Evolutionary conservation across 1,284 basidiomycete species (phyloP), one percentile per base, ranked within the genome.

Genomic region (Heterobasidion annosum): DNA sequence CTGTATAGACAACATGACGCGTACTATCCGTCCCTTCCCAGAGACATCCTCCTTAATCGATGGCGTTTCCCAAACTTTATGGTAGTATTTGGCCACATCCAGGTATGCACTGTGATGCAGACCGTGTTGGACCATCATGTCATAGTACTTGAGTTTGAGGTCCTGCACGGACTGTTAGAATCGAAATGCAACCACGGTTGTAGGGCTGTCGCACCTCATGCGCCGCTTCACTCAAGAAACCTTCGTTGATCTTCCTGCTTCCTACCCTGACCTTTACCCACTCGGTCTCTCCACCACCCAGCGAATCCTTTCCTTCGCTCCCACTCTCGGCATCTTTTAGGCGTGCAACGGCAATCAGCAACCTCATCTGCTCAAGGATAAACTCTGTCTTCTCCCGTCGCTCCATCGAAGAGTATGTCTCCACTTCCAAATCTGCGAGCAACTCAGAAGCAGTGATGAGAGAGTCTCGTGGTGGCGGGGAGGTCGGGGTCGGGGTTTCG

Each of bases 401-500:
- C 62, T 98, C 93, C 96, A 99, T 98, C 12, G 91, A 93, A 25
- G 94, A 97, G 67, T 98, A 99, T 2, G 97, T 99, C 73, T 99
- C 97, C 47, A 99, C 95, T 72, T 98, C 94, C 0, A 99, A 83
- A 54, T 99, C 97, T 52, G 89, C 90, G 58, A 99, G 78, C 34
- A 98, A 74, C 60, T 97, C 94, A 0, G 92, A 95, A 0, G 92
- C 91, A 0, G 82, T 86, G 62, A 88, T 82, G 43, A 93, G 70
- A 53, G 86, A 81, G 61, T 91, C 80, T 65, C 82, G 83, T 46
- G 73, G 63, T 6, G 75, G 65, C 9, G 78, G 68, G 4, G 79
- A 62, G 42, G 74, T 70, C 25, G 73, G 64, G 2, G 76, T 71
- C 9, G 75, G 60, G 10, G 67, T 60, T 42, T 66, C 69, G 13